Evolutionary conservation across 176 grass and related monocot genomes (phyloP).

Genomic region (Rhynchospora pubera): DNA sequence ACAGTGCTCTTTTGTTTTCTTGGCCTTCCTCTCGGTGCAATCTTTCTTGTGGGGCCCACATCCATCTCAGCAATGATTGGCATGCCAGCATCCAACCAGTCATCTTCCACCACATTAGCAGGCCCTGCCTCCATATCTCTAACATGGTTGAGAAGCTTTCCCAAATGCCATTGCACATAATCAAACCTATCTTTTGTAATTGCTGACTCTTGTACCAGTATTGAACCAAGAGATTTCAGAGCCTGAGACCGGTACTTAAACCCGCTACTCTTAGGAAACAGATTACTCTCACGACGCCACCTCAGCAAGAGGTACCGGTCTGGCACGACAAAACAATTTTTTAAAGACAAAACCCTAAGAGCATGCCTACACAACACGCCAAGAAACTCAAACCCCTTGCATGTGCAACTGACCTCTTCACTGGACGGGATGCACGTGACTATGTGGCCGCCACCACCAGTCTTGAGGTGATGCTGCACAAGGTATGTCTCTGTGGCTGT

Average conservation of each 20-base stretch:
- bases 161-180: constrained; percentile 35
- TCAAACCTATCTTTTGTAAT: constrained; percentile 31
- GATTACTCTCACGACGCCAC: constrained; percentile 32
- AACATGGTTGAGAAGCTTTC: constrained; percentile 35
- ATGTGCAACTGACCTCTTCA: constrained; percentile 39
- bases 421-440: constrained; percentile 29
- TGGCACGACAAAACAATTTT: constrained; percentile 40
- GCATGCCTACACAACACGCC: constrained; percentile 38
- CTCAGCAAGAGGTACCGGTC: constrained; percentile 33
- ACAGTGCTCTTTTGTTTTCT: constrained; percentile 15
- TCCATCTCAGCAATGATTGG: constrained; percentile 22
- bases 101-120: constrained; percentile 20
- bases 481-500: constrained; percentile 31
- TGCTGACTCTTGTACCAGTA: constrained; percentile 39
- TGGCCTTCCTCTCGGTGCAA: constrained; percentile 14
- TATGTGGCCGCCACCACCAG: constrained; percentile 21
- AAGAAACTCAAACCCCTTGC: constrained; percentile 38
- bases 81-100: constrained; percentile 15
- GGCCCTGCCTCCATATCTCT: constrained; percentile 29
- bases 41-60: neutral
- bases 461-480: constrained; percentile 36
- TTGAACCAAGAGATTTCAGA: constrained; percentile 35
- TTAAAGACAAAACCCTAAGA: constrained; percentile 42
- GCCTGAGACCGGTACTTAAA: constrained; percentile 37
- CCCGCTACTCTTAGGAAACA: constrained; percentile 37